Conservation (phyloP, 2,329 filamentous ascomycete species). For the Trichoderma sp. region DNA sequence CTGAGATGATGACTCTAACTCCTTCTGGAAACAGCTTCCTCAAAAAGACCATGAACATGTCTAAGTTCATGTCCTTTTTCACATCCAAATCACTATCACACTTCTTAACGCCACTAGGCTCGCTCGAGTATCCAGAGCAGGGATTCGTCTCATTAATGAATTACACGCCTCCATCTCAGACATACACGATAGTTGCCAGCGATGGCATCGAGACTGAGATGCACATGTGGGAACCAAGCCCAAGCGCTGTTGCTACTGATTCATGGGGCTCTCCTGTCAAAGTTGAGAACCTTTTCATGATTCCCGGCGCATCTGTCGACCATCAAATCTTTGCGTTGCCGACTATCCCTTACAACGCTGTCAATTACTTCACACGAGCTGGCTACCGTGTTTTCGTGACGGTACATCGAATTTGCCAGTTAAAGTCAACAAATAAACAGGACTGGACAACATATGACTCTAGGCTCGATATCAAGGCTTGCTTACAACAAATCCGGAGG, state of each 20-base stretch:
- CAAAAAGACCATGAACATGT: conserved; percentile 46
- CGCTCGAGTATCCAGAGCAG: conserved; percentile 55
- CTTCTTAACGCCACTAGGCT: conserved; percentile 56
- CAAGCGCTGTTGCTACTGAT: conserved; percentile 36
- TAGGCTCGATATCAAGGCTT: conserved; percentile 59
- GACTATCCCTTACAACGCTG: conserved; percentile 62
- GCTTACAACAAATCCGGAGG: conserved; percentile 53
- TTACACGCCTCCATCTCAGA: conserved; percentile 46
- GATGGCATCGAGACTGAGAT: conserved; percentile 56
- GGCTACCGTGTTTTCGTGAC: conserved; percentile 62
- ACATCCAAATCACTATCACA: conserved; percentile 53
- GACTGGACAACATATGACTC: conserved; percentile 62
- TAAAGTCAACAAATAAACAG: conserved; percentile 50
- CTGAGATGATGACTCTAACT: conserved; percentile 55
- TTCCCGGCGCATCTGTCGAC: conserved; percentile 64
- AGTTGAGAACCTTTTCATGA: conserved; percentile 56
- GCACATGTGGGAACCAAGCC: conserved; percentile 58
- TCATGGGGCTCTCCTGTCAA: conserved; percentile 8
- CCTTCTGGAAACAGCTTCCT: conserved; percentile 50
- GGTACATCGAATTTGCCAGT: conserved; percentile 59
- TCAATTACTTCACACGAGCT: conserved; percentile 62
- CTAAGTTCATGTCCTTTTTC: conserved; percentile 58
- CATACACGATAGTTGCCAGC: conserved; percentile 49
- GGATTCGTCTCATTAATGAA: conserved; percentile 51
- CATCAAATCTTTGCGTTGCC: conserved; percentile 64